These are phyloP conservation scores for Russula abietina DNA, from an alignment of 768 basidiomycete species.

Conservation along the genomic window DNA sequence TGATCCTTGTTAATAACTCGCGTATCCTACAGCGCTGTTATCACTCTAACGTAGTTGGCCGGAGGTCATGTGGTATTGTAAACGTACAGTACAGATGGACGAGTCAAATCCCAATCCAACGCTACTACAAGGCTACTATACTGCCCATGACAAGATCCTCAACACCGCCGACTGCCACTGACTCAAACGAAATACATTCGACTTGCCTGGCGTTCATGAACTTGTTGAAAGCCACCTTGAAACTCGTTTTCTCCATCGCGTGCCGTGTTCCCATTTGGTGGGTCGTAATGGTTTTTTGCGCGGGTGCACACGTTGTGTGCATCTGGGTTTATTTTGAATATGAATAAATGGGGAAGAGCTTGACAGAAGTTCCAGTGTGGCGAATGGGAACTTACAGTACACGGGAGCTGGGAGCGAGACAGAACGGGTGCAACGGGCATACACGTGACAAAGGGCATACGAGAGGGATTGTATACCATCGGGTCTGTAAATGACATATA, in stretches of 20 bases:
- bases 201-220: constrained; percentile 36
- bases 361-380: no score
- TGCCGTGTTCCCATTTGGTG: constrained; percentile 25
- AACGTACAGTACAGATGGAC: no score
- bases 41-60: no score
- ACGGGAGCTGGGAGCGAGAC: constrained; percentile 79
- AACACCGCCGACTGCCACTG: no score
- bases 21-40: no score
- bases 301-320: constrained; percentile 71
- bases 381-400: constrained; percentile 49
- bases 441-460: constrained; percentile 73
- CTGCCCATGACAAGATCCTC: no score
- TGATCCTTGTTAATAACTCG: no score
- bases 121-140: no score
- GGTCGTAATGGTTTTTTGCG: constrained; percentile 74
- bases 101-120: no score
- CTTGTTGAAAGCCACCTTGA: constrained; percentile 43
- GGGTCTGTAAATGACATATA: constrained; percentile 34
- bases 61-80: no score
- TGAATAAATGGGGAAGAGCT: neutral
- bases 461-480: constrained; percentile 67
- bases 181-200: no score
- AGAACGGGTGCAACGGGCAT: constrained; percentile 65
- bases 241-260: constrained; percentile 22
- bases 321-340: constrained; percentile 38